Conservation (phyloP, 768 basidiomycete genomes). For the Clathrus columnatus region DNA sequence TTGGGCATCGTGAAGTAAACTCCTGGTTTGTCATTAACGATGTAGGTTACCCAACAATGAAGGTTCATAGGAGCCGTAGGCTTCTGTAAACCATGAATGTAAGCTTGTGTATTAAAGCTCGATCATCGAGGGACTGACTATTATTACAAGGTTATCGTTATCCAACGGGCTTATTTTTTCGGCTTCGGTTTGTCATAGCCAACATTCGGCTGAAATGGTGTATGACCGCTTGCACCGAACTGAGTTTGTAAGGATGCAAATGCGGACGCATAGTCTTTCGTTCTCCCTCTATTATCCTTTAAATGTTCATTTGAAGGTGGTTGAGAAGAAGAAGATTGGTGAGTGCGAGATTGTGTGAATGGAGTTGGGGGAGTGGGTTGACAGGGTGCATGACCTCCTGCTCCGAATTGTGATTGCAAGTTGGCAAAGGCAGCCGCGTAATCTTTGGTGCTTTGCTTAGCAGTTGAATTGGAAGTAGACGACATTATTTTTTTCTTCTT, state of each 20-base stretch:
- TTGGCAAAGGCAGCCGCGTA: constrained; percentile 2
- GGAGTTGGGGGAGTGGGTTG: background rate
- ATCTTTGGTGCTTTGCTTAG: background rate
- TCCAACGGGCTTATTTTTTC: no score
- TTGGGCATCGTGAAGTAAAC: no score
- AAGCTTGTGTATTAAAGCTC: no score
- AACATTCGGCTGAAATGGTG: background rate
- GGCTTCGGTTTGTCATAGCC: no score
- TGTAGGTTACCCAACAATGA: no score
- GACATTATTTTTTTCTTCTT: no score
- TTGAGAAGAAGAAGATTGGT: background rate
- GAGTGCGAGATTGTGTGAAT: background rate
- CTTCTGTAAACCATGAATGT: no score
- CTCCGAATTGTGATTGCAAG: background rate
- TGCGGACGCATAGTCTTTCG: constrained; percentile 10
- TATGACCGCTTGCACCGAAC: background rate
- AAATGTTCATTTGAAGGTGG: no score
- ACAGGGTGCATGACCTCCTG: constrained; percentile 1
- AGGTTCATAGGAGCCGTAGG: no score
- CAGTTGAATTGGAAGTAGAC: background rate
- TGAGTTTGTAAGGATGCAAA: constrained; percentile 4
- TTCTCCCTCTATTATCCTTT: background rate
- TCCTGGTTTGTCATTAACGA: no score
- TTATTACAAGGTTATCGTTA: no score
- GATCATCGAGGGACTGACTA: no score